Conservation (phyloP, 2,329 filamentous ascomycete species). For the Gnomoniopsis smithogilvyi region DNA sequence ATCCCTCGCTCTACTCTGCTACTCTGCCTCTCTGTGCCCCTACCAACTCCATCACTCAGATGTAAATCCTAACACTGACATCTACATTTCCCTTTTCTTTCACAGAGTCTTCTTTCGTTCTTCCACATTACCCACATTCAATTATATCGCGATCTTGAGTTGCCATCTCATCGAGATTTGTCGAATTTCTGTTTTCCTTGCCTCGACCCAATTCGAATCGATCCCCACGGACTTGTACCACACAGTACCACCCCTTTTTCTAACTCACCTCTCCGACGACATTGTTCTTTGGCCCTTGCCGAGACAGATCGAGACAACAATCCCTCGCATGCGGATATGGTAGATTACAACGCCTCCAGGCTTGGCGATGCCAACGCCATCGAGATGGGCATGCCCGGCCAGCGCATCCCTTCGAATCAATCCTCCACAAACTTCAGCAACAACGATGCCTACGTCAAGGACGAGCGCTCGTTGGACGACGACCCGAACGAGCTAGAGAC, state of each 20-base stretch:
- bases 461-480: constrained; percentile 1
- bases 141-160: too few relatives aligned
- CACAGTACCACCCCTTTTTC: neutral
- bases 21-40: neutral
- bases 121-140: too few relatives aligned
- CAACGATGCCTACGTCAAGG: constrained; percentile 8
- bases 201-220: neutral
- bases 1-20: neutral
- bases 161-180: too few relatives aligned
- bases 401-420: neutral
- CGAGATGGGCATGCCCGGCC: constrained; percentile 11
- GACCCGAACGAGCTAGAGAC: constrained; percentile 21
- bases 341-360: constrained; percentile 9
- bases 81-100: too few relatives aligned
- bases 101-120: too few relatives aligned
- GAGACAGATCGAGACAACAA: neutral
- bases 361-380: constrained; percentile 10
- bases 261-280: neutral
- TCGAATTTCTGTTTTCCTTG: too few relatives aligned
- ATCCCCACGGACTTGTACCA: neutral
- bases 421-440: constrained; percentile 9
- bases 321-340: constrained; percentile 17
- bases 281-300: neutral
- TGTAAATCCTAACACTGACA: too few relatives aligned
- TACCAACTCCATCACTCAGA: too few relatives aligned